Percentiles rank a stretch among this genome's conserved stretches.
phyloP scores from a whole-genome alignment of 768 basidiomycete species.

The Dentipellis fragilis region DNA sequence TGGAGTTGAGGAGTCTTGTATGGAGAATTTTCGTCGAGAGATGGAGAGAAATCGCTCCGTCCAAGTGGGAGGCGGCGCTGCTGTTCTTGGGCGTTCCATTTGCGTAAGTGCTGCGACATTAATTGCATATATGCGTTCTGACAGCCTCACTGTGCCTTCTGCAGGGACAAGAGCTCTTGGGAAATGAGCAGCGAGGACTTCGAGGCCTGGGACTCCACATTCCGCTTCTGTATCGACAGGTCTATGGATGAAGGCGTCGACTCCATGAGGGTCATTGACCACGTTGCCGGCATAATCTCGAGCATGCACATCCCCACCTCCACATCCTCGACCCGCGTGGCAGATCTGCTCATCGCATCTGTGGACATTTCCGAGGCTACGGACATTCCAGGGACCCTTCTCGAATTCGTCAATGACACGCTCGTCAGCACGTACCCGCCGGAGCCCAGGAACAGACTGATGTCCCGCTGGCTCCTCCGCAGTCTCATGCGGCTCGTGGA shows the following conservation, averaged over 20 bases:
- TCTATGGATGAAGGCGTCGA: slow-evolving; percentile 56
- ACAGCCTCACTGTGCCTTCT: not conserved
- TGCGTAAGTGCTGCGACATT: slow-evolving; percentile 29
- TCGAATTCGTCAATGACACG: slow-evolving; percentile 53
- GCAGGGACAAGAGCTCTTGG: slow-evolving; percentile 29
- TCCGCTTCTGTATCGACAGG: slow-evolving; percentile 39
- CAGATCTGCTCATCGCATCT: slow-evolving; percentile 51
- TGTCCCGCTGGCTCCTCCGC: slow-evolving; percentile 52
- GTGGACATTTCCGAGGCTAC: slow-evolving; percentile 40
- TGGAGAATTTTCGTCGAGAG: slow-evolving; percentile 49
- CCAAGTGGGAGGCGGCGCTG: slow-evolving; percentile 44
- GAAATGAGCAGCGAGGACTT: slow-evolving; percentile 45
- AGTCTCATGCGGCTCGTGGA: slow-evolving; percentile 47
- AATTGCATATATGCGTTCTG: not conserved
- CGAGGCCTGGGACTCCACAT: slow-evolving; percentile 48
- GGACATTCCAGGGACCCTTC: slow-evolving; percentile 40
- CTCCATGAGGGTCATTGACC: slow-evolving; percentile 40
- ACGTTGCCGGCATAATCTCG: slow-evolving; percentile 39
- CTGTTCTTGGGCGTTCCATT: slow-evolving; percentile 55
- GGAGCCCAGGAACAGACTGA: slow-evolving; percentile 38
- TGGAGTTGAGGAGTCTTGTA: slow-evolving; percentile 36
- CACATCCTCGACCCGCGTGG: slow-evolving; percentile 39
- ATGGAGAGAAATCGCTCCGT: slow-evolving; percentile 37
- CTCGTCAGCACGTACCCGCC: slow-evolving; percentile 61
- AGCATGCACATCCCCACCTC: slow-evolving; percentile 28